Base-by-base conservation (phyloP, 805 yeast species). In the Lipomyces sp. region DNA sequence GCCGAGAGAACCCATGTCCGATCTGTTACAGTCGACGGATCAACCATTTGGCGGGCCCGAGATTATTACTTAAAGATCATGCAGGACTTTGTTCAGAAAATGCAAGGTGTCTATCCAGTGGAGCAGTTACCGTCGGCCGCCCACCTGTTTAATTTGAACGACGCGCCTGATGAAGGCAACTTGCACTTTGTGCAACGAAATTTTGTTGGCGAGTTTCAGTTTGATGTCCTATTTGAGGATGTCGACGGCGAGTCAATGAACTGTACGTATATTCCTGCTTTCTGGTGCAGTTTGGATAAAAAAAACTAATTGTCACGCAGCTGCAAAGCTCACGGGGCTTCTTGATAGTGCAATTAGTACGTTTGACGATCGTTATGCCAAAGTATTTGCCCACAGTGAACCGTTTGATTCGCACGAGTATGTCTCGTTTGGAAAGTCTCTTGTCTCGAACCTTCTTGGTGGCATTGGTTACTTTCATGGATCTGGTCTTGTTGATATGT, bases 391-490 rank as follows among this genome's bases (percentile, higher is more conserved):
- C 15, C 78, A 89, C 8, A 75, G 79, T 13, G 77, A 83, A 0
- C 94, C 93, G 2, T 90, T 85, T 73, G 77, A 82, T 58, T 75
- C 73, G 55, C 73, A 76, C 6, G 76, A 57, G 64, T 82, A 87
- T 72, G 73, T 76, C 35, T 71, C 72, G 7, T 93, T 95, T 79
- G 97, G 92, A 1, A 82, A 90, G 72, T 93, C 90, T 72, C 80
- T 92, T 53, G 74, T 94, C 8, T 89, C 98, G 0, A 94, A 93
- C 64, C 80, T 95, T 55, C 75, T 90, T 64, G 99, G 98, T 29
- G 98, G 98, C 13, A 83, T 95, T 61, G 90, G 97, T 1, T 92
- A 92, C 77, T 90, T 90, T 73, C 82, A 90, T 73, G 98, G 99
- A 42, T 89, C 87, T 61, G 90, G 89, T 60, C 74, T 89, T 59